Conservation (phyloP, 2,329 filamentous ascomycete genomes). For the Elsinoe australis region DNA sequence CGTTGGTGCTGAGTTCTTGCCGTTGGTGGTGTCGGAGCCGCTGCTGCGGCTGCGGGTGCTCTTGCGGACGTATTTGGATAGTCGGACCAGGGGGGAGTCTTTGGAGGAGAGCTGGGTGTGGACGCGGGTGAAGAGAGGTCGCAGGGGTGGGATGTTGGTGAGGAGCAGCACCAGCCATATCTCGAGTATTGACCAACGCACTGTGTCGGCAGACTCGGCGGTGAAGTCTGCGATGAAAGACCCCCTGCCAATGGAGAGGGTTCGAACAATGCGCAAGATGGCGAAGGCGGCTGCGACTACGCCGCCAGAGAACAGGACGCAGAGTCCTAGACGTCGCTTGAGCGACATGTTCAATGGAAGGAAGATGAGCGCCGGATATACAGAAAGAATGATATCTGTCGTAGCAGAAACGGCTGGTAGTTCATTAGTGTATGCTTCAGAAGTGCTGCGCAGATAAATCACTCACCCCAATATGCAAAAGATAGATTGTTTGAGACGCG, state of each 20-base stretch:
- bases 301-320: slow-evolving; percentile 4
- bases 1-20: neutral
- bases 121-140: neutral
- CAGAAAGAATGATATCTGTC: slow-evolving; percentile 1
- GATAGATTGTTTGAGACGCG: slow-evolving; percentile 2
- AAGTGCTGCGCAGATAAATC: neutral
- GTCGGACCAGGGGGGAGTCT: neutral
- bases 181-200: slow-evolving; percentile 5
- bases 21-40: neutral
- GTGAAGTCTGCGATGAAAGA: slow-evolving; percentile 10
- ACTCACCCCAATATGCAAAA: slow-evolving; percentile 4
- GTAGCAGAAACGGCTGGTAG: neutral
- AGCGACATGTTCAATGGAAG: slow-evolving; percentile 9
- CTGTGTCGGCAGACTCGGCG: neutral
- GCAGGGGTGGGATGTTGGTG: slow-evolving; percentile 5
- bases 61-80: slow-evolving; percentile 8
- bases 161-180: slow-evolving; percentile 8
- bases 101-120: slow-evolving; percentile 2
- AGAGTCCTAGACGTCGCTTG: neutral
- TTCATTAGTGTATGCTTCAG: neutral
- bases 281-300: slow-evolving; percentile 1
- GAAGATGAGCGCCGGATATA: slow-evolving; percentile 7
- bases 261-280: slow-evolving; percentile 1
- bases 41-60: neutral
- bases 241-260: neutral